Percentiles rank a stretch among this genome's conserved stretches.
Conservation (phyloP, 768 basidiomycete species). For the Galerina sulciceps region DNA sequence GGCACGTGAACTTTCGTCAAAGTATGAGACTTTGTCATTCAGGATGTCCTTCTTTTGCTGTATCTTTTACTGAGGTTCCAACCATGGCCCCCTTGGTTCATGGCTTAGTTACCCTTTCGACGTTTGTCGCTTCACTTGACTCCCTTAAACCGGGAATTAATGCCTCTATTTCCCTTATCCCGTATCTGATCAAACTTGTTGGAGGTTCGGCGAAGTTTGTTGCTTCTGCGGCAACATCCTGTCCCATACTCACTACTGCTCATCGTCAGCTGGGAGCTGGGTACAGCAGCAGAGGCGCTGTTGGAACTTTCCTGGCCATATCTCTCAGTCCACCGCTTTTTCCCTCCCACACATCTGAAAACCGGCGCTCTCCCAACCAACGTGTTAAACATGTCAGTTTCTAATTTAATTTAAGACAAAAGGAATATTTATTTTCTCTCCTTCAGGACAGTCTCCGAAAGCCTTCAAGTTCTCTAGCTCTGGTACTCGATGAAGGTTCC, state of each 20-base stretch:
- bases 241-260: neutral
- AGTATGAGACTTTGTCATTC: neutral
- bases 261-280: conserved; percentile 57
- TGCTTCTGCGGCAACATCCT: neutral
- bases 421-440: no score
- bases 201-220: conserved; percentile 30
- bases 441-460: conserved; percentile 40
- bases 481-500: conserved; percentile 51
- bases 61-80: neutral
- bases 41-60: neutral
- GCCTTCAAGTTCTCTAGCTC: conserved; percentile 37
- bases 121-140: neutral
- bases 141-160: conserved; percentile 15
- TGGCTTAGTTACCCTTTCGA: conserved; percentile 1
- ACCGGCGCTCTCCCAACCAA: no score
- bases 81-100: neutral
- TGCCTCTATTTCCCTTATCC: conserved; percentile 13
- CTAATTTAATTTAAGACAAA: no score
- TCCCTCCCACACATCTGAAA: no score
- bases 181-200: conserved; percentile 26
- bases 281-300: conserved; percentile 18
- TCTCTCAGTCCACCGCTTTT: no score
- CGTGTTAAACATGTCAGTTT: no score
- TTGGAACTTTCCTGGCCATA: no score
- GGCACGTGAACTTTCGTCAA: no score